A percentile compares a stretch with the other conserved stretches of the same genome.
phyloP scores from a whole-genome alignment of 768 basidiomycete genomes.

The Pisolithus sp. region DNA sequence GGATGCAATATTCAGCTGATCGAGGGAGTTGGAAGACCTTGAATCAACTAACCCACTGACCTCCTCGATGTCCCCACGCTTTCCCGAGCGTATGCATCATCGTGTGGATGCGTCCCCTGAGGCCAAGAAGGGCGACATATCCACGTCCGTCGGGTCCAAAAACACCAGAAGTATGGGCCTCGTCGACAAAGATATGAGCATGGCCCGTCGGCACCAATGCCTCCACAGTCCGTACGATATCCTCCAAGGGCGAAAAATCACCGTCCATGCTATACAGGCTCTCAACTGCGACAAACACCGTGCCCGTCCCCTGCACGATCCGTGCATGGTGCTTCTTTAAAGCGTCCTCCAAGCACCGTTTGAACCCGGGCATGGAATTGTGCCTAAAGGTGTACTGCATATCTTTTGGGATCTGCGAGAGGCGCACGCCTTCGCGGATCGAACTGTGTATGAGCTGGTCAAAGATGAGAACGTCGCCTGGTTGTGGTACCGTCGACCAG shows the following conservation, averaged over 20 bases:
- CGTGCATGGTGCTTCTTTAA: slow-evolving; percentile 20
- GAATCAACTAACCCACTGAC: slow-evolving; percentile 3
- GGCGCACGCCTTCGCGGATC: slow-evolving; percentile 44
- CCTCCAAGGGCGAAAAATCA: slow-evolving; percentile 41
- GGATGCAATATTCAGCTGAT: neutral
- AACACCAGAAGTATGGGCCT: slow-evolving; percentile 52
- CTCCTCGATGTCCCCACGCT: slow-evolving; percentile 19
- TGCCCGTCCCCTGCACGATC: slow-evolving; percentile 20
- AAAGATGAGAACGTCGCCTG: slow-evolving; percentile 41
- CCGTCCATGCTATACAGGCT: slow-evolving; percentile 60
- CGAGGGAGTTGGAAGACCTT: neutral
- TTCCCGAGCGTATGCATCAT: slow-evolving; percentile 53
- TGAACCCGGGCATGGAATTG: slow-evolving; percentile 35
- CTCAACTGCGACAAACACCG: slow-evolving; percentile 46
- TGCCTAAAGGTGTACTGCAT: slow-evolving; percentile 35
- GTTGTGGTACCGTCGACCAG: slow-evolving; percentile 38
- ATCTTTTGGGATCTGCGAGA: slow-evolving; percentile 22
- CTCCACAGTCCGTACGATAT: slow-evolving; percentile 36
- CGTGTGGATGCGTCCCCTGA: slow-evolving; percentile 38
- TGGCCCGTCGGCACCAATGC: slow-evolving; percentile 29
- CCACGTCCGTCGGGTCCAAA: slow-evolving; percentile 45
- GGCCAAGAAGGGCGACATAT: slow-evolving; percentile 31
- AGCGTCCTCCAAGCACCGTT: slow-evolving; percentile 17
- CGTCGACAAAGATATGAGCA: slow-evolving; percentile 46
- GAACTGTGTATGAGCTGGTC: slow-evolving; percentile 51